Evolutionary conservation across 1,139 yeast species (phyloP).

Genomic region (Diutina neorugosa): DNA sequence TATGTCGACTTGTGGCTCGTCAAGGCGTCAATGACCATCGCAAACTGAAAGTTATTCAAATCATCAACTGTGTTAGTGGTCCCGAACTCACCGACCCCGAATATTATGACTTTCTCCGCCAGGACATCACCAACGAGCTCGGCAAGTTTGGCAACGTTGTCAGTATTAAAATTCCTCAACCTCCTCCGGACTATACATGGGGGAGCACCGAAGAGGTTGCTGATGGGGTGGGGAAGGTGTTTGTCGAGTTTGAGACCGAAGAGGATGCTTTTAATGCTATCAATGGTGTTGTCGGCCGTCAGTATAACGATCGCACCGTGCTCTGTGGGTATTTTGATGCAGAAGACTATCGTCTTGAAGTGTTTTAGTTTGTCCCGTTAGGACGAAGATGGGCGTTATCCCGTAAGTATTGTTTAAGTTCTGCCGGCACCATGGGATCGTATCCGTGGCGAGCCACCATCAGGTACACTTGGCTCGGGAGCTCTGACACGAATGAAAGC

Average conservation of each 20-base stretch:
- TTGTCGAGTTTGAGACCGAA: slow-evolving; percentile 46
- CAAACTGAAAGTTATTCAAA: slow-evolving; percentile 45
- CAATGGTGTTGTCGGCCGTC: slow-evolving; percentile 52
- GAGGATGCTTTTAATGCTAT: slow-evolving; percentile 48
- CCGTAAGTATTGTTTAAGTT: background rate
- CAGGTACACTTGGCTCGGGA: slow-evolving; percentile 60
- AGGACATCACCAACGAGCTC: slow-evolving; percentile 44
- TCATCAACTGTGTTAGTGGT: slow-evolving; percentile 54
- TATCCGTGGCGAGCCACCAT: slow-evolving; percentile 61
- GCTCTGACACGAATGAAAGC: slow-evolving; percentile 65
- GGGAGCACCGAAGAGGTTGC: slow-evolving; percentile 10
- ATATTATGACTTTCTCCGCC: slow-evolving; percentile 35
- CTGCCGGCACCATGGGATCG: slow-evolving; percentile 23
- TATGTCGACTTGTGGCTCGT: slow-evolving; percentile 22
- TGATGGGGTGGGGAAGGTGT: slow-evolving; percentile 61
- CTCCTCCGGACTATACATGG: slow-evolving; percentile 12
- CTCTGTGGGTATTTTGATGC: slow-evolving; percentile 54
- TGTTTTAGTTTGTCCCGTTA: slow-evolving; percentile 5
- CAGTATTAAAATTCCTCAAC: slow-evolving; percentile 55
- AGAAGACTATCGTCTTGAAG: slow-evolving; percentile 34
- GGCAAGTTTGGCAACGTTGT: slow-evolving; percentile 39
- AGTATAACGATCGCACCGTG: slow-evolving; percentile 59
- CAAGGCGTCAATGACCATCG: slow-evolving; percentile 24
- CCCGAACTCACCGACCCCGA: slow-evolving; percentile 47
- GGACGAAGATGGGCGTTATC: background rate